A percentile compares a stretch with the other conserved stretches of the same genome.
Conservation (phyloP, 2,329 filamentous ascomycete genomes). For the Sphaerostilbella broomeana region DNA sequence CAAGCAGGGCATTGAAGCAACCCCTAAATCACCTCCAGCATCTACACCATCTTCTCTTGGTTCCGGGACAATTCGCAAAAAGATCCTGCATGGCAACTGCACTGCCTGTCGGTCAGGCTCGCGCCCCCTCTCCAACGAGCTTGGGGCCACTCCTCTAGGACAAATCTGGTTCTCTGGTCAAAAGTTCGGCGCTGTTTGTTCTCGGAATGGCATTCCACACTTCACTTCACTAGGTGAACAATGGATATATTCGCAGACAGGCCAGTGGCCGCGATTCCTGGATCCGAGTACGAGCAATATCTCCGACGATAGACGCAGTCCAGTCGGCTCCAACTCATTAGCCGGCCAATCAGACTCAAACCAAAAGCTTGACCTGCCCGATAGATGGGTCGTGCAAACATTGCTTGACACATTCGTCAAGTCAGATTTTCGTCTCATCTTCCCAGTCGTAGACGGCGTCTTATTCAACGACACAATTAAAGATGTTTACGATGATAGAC, state of each 20-base stretch:
- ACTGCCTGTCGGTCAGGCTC: conserved; percentile 1
- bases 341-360: not conserved
- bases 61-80: not conserved
- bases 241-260: conserved; percentile 42
- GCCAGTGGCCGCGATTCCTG: conserved; percentile 22
- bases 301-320: not conserved
- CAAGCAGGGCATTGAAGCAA: not conserved
- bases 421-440: conserved; percentile 36
- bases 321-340: not conserved
- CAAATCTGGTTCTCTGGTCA: conserved; percentile 42
- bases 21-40: conserved; percentile 10
- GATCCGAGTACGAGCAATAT: conserved; percentile 1
- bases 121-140: not conserved
- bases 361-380: conserved; percentile 32
- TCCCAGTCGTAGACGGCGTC: conserved; percentile 42
- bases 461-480: conserved; percentile 41
- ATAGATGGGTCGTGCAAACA: conserved; percentile 21
- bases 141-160: conserved; percentile 18
- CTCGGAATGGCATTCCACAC: conserved; percentile 42
- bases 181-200: conserved; percentile 40
- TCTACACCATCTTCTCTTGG: conserved; percentile 2
- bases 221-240: conserved; percentile 40
- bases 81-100: conserved; percentile 3
- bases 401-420: conserved; percentile 21
- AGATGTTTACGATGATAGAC: conserved; percentile 33